These are phyloP conservation scores for Apiospora marii DNA, from an alignment of 2,329 filamentous ascomycete genomes.

Conservation along the genomic window DNA sequence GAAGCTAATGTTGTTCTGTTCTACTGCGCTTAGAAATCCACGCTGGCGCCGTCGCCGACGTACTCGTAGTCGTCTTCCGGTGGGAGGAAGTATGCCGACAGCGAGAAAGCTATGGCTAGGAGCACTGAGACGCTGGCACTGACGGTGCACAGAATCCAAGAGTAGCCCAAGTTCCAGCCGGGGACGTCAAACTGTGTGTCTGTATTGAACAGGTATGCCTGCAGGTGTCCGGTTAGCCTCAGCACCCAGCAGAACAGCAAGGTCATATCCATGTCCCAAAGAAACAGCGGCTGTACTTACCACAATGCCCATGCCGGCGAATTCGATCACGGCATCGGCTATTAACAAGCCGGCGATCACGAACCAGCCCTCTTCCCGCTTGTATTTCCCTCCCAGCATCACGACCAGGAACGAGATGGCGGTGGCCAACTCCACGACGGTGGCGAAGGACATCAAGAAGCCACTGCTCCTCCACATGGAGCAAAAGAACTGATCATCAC, in stretches of 20 bases:
- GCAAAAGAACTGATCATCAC: slow-evolving; percentile 79
- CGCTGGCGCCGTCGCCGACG: slow-evolving; percentile 53
- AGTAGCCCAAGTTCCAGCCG: slow-evolving; percentile 82
- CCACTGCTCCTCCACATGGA: slow-evolving; percentile 89
- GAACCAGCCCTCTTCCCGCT: slow-evolving; percentile 84
- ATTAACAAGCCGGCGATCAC: slow-evolving; percentile 72
- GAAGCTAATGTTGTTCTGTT: neutral
- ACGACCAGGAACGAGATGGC: slow-evolving; percentile 83
- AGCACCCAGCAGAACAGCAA: neutral
- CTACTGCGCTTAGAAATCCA: slow-evolving; percentile 53
- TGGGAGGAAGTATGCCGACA: slow-evolving; percentile 75
- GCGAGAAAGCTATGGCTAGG: slow-evolving; percentile 64
- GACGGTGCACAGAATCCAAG: slow-evolving; percentile 74
- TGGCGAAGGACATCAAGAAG: slow-evolving; percentile 85
- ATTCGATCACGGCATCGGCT: slow-evolving; percentile 72
- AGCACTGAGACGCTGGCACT: slow-evolving; percentile 63
- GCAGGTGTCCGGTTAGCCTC: neutral
- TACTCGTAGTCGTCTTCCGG: slow-evolving; percentile 88
- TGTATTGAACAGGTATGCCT: slow-evolving; percentile 86
- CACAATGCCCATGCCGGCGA: slow-evolving; percentile 82
- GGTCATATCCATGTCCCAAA: neutral
- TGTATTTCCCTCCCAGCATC: slow-evolving; percentile 78
- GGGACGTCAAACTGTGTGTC: slow-evolving; percentile 81
- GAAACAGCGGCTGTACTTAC: slow-evolving; percentile 59
- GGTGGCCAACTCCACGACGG: slow-evolving; percentile 82